phyloP scores from a whole-genome alignment of 148 eudicot genomes.

The Diospyros lotus region DNA sequence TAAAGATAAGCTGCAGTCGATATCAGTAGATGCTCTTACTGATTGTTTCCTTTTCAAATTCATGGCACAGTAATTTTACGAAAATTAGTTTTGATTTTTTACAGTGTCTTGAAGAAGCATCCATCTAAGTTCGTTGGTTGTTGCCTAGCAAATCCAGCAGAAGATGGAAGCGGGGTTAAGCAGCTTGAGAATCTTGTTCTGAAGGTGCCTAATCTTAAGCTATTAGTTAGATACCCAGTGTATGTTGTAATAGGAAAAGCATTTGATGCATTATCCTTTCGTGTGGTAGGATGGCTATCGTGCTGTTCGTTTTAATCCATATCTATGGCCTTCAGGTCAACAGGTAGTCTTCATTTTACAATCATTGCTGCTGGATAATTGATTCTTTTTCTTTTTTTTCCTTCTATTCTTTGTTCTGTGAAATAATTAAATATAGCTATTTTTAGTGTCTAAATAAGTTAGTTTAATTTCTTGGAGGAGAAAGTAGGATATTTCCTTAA shows the following conservation, averaged over 20 bases:
- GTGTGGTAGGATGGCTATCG: constrained; percentile 75
- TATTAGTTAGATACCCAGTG: not conserved
- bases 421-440: not conserved
- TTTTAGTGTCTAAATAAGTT: not conserved
- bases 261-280: constrained; percentile 7
- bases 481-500: not conserved
- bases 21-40: not conserved
- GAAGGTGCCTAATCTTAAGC: constrained; percentile 39
- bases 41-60: not conserved
- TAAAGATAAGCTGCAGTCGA: not conserved
- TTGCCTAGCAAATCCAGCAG: constrained; percentile 93
- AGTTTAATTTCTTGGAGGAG: not conserved
- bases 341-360: constrained; percentile 34
- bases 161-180: constrained; percentile 75
- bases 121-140: constrained; percentile 87
- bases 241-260: constrained; percentile 6
- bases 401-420: constrained; percentile 1
- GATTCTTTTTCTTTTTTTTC: not conserved
- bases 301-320: constrained; percentile 95
- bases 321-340: constrained; percentile 86
- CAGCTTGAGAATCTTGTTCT: constrained; percentile 69
- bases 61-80: not conserved
- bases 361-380: constrained; percentile 1
- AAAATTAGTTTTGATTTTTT: constrained; percentile 9
- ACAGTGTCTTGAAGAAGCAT: constrained; percentile 68